These are phyloP conservation scores for Heliamphora pulchella DNA, from an alignment of 179 eudicot species.

Conservation along the genomic window DNA sequence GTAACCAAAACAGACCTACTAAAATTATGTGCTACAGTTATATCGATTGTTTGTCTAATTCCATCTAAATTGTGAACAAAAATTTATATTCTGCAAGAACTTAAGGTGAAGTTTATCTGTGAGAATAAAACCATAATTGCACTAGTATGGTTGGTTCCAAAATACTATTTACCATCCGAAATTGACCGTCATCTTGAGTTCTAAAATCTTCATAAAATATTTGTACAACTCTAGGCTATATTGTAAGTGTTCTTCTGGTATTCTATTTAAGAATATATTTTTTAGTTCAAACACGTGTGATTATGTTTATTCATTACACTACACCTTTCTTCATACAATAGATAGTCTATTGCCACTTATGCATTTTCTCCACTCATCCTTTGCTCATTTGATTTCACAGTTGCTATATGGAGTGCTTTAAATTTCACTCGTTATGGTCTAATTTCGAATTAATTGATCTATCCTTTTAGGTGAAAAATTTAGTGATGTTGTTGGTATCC, in stretches of 20 bases:
- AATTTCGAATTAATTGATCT: not conserved
- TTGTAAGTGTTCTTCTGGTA: not conserved
- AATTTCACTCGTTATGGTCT: not conserved
- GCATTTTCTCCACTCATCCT: not conserved
- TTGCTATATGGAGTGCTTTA: not conserved
- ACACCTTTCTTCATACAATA: not conserved
- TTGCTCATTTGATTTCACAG: not conserved
- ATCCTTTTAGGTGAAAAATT: constrained; percentile 34
- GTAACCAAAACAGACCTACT: too few species aligned
- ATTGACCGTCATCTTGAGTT: not conserved
- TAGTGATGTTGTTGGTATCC: constrained; percentile 56
- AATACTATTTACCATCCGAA: not conserved
- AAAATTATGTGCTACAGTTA: too few species aligned
- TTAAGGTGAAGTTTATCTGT: not conserved
- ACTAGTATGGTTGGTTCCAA: not conserved
- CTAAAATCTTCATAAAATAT: not conserved
- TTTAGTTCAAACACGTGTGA: not conserved
- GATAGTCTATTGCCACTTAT: not conserved
- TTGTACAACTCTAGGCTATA: not conserved
- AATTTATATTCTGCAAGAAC: too few species aligned
- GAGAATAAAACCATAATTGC: not conserved
- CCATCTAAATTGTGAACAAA: too few species aligned
- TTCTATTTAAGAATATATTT: not conserved
- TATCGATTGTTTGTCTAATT: too few species aligned
- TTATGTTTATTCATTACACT: not conserved